Evolutionary conservation across 257 asterid genomes (phyloP), one percentile per base, ranked within the genome.

Genomic region (Solanum chiquidenum): DNA sequence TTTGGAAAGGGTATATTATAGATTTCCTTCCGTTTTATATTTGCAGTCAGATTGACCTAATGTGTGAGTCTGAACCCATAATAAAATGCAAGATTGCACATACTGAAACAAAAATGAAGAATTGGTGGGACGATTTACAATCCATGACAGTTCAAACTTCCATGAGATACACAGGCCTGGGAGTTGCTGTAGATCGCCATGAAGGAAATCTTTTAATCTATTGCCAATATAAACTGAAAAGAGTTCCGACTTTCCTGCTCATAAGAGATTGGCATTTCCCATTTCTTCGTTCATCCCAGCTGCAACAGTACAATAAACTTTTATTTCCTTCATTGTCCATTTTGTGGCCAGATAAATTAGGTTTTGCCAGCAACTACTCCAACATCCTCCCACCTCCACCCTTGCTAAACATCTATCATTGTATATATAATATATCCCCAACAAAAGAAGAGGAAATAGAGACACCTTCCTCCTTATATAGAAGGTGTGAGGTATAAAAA

Each of bases 321-420:
- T 79, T 46, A 29, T 80, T 80, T 29, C 68, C 66, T 80, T 46
- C 27, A 82, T 46, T 49, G 42, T 46, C 42, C 40, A 82, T 82
- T 52, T 69, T 18, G 27, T 64, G 2, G 1, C 69, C 21, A 49
- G 68, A 82, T 49, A 82, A 82, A 82, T 82, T 29, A 82, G 69
- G 76, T 52, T 87, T 49, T 69, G 44, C 62, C 89, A 87, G 66
- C 46, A 76, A 76, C 10, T n/a, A 87, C 83, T 74, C 46, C 77
- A 83, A 87, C 12, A 42, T 49, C 84, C 20, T 35, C 5, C 44
- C n/a, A 6, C n/a, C 37, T 27, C 55, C 74, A 4, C 68, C 38
- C 11, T 40, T 37, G 83, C 13, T 38, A n/a, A 44, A 40, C 86
- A 44, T 38, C 14, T 38, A 44, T 42, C 79, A 46, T 60, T 60